These are phyloP conservation scores for Penicillium psychrosexuale DNA, from an alignment of 2,329 filamentous ascomycete genomes.

Conservation along the genomic window DNA sequence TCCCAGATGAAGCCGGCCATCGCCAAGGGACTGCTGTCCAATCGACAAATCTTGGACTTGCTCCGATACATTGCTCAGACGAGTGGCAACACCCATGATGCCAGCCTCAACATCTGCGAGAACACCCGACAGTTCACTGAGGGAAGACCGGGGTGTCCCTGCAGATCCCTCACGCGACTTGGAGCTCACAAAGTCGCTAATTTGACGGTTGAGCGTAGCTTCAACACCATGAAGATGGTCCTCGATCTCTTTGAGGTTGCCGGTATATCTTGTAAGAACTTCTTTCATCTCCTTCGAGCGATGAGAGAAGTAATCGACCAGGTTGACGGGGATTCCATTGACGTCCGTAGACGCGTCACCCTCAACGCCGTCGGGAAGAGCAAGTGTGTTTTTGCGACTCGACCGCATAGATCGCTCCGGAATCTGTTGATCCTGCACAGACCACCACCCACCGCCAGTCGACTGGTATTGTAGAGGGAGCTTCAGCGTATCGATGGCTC, in stretches of 20 bases:
- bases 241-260: constrained; percentile 63
- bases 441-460: constrained; percentile 41
- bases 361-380: constrained; percentile 48
- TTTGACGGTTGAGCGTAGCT: constrained; percentile 57
- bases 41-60: constrained; percentile 56
- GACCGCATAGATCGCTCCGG: constrained; percentile 40
- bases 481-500: constrained; percentile 70
- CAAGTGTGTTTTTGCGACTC: constrained; percentile 44
- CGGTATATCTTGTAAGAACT: constrained; percentile 57
- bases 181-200: constrained; percentile 53
- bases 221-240: constrained; percentile 64
- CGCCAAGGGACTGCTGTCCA: constrained; percentile 38
- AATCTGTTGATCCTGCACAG: constrained; percentile 38
- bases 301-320: constrained; percentile 63
- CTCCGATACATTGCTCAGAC: constrained; percentile 59
- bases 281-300: constrained; percentile 61
- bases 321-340: constrained; percentile 55
- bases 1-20: constrained; percentile 26
- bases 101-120: constrained; percentile 64
- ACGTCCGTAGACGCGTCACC: constrained; percentile 42
- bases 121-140: constrained; percentile 54
- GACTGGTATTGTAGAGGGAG: constrained; percentile 64
- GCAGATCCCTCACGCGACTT: constrained; percentile 41
- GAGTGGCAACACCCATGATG: constrained; percentile 61
- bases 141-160: constrained; percentile 45